Conservation (phyloP, 2,329 filamentous ascomycete genomes). For the Botrytis fragariae region DNA sequence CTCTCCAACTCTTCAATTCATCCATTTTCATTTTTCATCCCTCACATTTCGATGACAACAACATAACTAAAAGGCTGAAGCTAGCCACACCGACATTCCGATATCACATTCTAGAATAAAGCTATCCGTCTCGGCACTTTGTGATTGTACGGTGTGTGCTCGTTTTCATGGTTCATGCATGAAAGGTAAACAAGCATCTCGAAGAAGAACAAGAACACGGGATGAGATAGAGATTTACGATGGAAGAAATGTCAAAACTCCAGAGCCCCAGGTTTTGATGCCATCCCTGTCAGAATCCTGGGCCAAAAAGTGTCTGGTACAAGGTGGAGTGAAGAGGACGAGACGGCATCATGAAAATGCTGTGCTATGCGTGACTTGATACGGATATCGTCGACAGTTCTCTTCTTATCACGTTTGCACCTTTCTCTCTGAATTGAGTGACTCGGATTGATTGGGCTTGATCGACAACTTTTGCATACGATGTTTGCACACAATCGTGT, state of each 20-base stretch:
- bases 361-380: neutral
- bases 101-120: constrained; percentile 9
- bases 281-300: neutral
- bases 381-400: neutral
- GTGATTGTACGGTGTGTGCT: neutral
- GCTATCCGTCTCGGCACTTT: neutral
- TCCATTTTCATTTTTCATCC: neutral
- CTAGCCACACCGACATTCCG: constrained; percentile 5
- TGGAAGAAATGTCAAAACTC: neutral
- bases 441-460: neutral
- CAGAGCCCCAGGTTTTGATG: neutral
- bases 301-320: neutral
- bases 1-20: neutral
- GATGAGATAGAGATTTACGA: neutral
- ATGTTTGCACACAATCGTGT: neutral
- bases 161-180: constrained; percentile 12
- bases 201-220: neutral
- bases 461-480: neutral
- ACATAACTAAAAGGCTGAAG: neutral
- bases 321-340: neutral
- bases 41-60: neutral
- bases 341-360: neutral
- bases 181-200: neutral
- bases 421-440: neutral
- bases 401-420: neutral